These are phyloP conservation scores for Eimeria sp. DNA, from an alignment of 169 alveolate genomes.

Conservation along the genomic window DNA sequence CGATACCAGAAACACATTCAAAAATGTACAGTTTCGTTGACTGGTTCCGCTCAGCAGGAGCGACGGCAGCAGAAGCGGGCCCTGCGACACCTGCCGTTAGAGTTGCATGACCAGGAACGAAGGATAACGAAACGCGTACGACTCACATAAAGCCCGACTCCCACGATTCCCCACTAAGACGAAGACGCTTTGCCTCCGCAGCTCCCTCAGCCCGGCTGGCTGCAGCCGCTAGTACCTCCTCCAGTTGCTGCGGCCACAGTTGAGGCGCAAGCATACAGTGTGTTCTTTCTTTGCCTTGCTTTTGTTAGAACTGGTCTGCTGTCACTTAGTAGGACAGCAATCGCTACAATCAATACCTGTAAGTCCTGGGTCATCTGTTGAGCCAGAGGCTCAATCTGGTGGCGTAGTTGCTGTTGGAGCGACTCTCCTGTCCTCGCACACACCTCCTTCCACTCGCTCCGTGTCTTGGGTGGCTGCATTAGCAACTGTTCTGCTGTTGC, in stretches of 20 bases:
- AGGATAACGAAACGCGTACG: background rate
- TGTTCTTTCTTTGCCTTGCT: background rate
- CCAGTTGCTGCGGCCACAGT: conserved; percentile 58
- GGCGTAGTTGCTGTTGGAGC: conserved; percentile 66
- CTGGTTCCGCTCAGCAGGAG: background rate
- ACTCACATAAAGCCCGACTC: conserved; percentile 62
- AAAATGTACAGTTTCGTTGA: background rate
- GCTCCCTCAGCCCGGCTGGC: conserved; percentile 51
- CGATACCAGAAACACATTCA: background rate
- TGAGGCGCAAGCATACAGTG: background rate
- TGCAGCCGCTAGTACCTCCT: conserved; percentile 24
- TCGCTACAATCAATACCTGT: conserved; percentile 6
- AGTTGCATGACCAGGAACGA: background rate
- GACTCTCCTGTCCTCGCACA: conserved; percentile 5
- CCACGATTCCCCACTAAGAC: conserved; percentile 66
- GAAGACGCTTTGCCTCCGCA: conserved; percentile 63
- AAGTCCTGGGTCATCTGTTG: conserved; percentile 6
- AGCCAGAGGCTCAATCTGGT: conserved; percentile 18
- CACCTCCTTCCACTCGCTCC: conserved; percentile 24
- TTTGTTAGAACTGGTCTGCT: background rate
- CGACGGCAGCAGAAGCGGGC: background rate
- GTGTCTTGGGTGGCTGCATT: conserved; percentile 43
- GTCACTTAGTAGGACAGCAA: background rate
- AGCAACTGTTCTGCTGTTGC: conserved; percentile 52
- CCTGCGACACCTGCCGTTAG: background rate